Evolutionary conservation across 148 eudicot genomes (phyloP), one percentile per base, ranked within the genome.

Genomic region (Cornus controversa): DNA sequence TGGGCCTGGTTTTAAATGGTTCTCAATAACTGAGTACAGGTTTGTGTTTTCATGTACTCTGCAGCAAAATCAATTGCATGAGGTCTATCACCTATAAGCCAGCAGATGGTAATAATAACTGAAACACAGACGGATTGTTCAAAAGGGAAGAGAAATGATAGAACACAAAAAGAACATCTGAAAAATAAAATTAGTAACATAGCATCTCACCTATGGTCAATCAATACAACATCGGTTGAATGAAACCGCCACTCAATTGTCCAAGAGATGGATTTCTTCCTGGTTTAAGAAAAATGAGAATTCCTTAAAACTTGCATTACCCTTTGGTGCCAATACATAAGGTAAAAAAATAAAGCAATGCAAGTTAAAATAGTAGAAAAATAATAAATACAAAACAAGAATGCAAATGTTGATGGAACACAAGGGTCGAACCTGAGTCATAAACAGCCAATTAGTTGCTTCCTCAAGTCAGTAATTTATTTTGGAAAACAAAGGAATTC

Each of bases 191-290:
- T 13, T 31, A 42, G 29, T 47, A 75, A 72, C 57, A 76, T 23
- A 45, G 73, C 97, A 40, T 40, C 45, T 86, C 80, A 96, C 99
- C 91, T 89, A 66, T 96, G 94, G 69, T 96, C 95, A 76, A 89
- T 85, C 28, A 96, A 82, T 72, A 85, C 91, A 81, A 91, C 89
- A 73, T 93, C 90, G n/a, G 97, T 90, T 36, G 90, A 89, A 86
- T 93, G 87, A 84, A 93, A 96, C 64, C 93, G 88, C 99, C 98
- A 96, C 82, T 96, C 99, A 69, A 96, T 84, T 37, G 98, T 93
- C 99, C 99, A 96, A 23, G 74, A 85, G 74, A 93, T 96, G 79
- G 67, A 80, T 78, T 86, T 93, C 74, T 82, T 86, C 90, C 99
- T 96, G 91, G 37, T 45, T 77, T n/a, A 73, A 34, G 63, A 77